Conservation (phyloP, 2,329 filamentous ascomycete genomes). For the Byssothecium circinans region DNA sequence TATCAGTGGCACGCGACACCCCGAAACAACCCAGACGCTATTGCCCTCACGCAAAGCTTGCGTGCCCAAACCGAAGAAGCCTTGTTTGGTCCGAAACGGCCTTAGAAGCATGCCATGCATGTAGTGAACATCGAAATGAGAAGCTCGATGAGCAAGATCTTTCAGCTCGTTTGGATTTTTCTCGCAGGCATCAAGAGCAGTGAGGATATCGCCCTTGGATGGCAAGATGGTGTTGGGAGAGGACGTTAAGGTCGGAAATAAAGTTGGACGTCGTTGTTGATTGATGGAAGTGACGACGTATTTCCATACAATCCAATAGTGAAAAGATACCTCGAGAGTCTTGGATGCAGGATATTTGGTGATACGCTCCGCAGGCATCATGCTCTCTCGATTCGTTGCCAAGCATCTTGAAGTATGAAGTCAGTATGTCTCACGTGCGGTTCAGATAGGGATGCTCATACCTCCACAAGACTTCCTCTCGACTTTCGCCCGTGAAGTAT, state of each 20-base stretch:
- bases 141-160: slow-evolving; percentile 7
- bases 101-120: slow-evolving; percentile 13
- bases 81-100: slow-evolving; percentile 14
- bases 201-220: slow-evolving; percentile 2
- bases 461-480: slow-evolving; percentile 16
- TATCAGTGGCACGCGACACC: slow-evolving; percentile 20
- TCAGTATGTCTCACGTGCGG: too few species aligned
- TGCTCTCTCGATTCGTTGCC: slow-evolving; percentile 12
- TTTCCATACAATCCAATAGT: slow-evolving; percentile 17
- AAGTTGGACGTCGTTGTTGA: not conserved
- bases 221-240: slow-evolving; percentile 2
- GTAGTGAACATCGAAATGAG: slow-evolving; percentile 16
- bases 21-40: slow-evolving; percentile 17
- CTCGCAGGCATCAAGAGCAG: not conserved
- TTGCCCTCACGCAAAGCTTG: slow-evolving; percentile 16
- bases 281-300: slow-evolving; percentile 5
- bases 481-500: slow-evolving; percentile 7
- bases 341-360: not conserved
- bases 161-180: slow-evolving; percentile 5
- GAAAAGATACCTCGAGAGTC: slow-evolving; percentile 9
- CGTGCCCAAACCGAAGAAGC: slow-evolving; percentile 18
- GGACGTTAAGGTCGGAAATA: not conserved
- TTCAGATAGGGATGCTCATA: too few species aligned
- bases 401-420: too few species aligned
- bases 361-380: not conserved